Conservation (phyloP, 768 basidiomycete genomes). For the Paxillus involutus region DNA sequence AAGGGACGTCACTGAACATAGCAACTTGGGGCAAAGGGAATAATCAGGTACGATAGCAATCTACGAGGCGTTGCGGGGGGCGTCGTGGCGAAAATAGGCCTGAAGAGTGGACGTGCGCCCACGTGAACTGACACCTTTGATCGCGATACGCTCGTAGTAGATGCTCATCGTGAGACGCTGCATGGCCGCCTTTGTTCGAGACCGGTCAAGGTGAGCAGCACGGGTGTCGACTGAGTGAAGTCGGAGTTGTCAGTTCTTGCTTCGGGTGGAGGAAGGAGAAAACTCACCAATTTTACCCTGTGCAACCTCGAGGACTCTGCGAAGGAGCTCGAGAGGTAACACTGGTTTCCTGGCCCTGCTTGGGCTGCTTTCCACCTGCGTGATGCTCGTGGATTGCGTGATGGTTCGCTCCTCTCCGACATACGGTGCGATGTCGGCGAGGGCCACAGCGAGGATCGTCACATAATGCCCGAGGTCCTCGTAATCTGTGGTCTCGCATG, state of each 20-base stretch:
- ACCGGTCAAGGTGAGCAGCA: conserved; percentile 74
- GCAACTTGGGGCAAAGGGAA: not conserved
- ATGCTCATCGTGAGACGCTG: conserved; percentile 65
- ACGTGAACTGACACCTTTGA: conserved; percentile 21
- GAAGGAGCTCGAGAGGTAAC: conserved; percentile 51
- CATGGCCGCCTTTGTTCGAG: conserved; percentile 66
- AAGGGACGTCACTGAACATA: not conserved
- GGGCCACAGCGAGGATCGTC: conserved; percentile 55
- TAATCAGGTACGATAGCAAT: not conserved
- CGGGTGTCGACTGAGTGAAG: conserved; percentile 60
- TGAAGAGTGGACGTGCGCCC: conserved; percentile 27
- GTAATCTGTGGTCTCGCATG: conserved; percentile 58
- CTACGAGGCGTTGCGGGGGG: not conserved
- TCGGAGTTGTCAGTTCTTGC: not conserved
- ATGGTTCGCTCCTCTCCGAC: conserved; percentile 43
- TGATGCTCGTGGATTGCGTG: conserved; percentile 8
- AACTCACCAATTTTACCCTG: conserved; percentile 64
- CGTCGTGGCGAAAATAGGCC: conserved; percentile 29
- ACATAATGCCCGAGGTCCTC: conserved; percentile 56
- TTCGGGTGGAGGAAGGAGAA: not conserved
- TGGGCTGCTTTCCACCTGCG: conserved; percentile 21
- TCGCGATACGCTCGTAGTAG: conserved; percentile 53
- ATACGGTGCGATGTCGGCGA: conserved; percentile 60
- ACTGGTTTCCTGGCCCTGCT: conserved; percentile 31
- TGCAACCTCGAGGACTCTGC: conserved; percentile 46